phyloP scores from a whole-genome alignment of 2,329 filamentous ascomycete genomes.

The Cytospora paraplurivora region DNA sequence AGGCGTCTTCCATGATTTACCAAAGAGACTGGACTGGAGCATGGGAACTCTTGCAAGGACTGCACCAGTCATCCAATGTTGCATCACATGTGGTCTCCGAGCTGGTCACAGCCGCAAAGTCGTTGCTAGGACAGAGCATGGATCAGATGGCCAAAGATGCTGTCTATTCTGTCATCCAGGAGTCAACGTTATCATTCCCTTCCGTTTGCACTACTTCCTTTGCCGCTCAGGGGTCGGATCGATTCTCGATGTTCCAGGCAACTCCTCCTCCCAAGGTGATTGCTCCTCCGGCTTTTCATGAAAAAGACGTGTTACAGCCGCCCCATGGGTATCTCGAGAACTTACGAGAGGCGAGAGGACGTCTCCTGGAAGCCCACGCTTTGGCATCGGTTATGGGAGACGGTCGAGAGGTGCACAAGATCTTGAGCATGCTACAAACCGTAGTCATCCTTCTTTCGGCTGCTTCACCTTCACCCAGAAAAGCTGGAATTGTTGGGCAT shows the following conservation, averaged over 20 bases:
- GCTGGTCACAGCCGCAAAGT: slow-evolving; percentile 64
- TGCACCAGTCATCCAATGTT: slow-evolving; percentile 22
- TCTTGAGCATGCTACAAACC: slow-evolving; percentile 65
- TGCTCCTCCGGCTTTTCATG: not conserved
- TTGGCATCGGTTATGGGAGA: slow-evolving; percentile 56
- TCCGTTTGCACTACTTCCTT: slow-evolving; percentile 54
- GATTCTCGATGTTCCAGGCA: slow-evolving; percentile 40
- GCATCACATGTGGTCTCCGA: slow-evolving; percentile 45
- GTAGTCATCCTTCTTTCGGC: slow-evolving; percentile 68
- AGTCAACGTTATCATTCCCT: slow-evolving; percentile 88
- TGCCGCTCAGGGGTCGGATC: slow-evolving; percentile 45
- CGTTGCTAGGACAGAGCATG: slow-evolving; percentile 68
- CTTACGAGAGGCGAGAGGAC: slow-evolving; percentile 66
- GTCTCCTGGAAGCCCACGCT: slow-evolving; percentile 64
- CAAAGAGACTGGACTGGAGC: slow-evolving; percentile 55
- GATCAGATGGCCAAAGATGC: slow-evolving; percentile 76
- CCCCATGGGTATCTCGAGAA: slow-evolving; percentile 57
- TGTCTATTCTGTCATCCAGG: slow-evolving; percentile 85
- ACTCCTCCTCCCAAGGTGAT: slow-evolving; percentile 39
- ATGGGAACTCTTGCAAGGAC: slow-evolving; percentile 27
- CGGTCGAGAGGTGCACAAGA: slow-evolving; percentile 62
- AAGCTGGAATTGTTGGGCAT: slow-evolving; percentile 46
- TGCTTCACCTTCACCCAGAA: slow-evolving; percentile 50
- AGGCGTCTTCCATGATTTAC: slow-evolving; percentile 49
- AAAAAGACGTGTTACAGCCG: slow-evolving; percentile 30